Percentiles rank a stretch among this genome's conserved stretches.
Evolutionary conservation across 805 yeast species (phyloP).

Genomic region (Komagataella ulmi): DNA sequence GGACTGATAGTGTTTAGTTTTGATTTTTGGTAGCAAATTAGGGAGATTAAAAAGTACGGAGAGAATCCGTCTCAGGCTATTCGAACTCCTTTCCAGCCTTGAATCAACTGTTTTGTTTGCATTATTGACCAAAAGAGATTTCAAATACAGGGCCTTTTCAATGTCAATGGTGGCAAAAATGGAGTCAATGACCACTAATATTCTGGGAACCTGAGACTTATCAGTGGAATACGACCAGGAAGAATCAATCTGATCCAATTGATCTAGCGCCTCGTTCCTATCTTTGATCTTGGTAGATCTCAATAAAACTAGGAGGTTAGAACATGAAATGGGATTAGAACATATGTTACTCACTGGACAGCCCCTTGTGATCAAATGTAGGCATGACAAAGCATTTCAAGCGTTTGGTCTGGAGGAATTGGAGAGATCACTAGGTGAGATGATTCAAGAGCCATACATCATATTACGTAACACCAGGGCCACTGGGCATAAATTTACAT

Average conservation of each 20-base stretch:
- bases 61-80: conserved; percentile 5
- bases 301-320: conserved; percentile 15
- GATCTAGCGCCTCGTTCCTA: conserved; percentile 34
- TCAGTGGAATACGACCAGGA: conserved; percentile 4
- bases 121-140: conserved; percentile 8
- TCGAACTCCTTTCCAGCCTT: conserved; percentile 11
- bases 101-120: conserved; percentile 10
- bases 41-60: conserved; percentile 7
- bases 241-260: conserved; percentile 18
- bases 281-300: conserved; percentile 40
- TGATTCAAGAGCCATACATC: background rate
- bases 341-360: background rate
- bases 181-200: conserved; percentile 6
- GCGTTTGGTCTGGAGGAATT: conserved; percentile 1
- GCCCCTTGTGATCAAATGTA: background rate
- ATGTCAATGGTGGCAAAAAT: conserved; percentile 9
- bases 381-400: background rate
- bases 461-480: background rate
- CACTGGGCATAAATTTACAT: background rate
- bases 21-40: background rate
- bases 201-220: background rate
- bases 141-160: conserved; percentile 11
- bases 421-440: background rate
- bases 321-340: conserved; percentile 1
- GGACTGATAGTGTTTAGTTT: background rate